phyloP scores from a whole-genome alignment of 352 stramenopile species.

The Phytopythium aichiense region DNA sequence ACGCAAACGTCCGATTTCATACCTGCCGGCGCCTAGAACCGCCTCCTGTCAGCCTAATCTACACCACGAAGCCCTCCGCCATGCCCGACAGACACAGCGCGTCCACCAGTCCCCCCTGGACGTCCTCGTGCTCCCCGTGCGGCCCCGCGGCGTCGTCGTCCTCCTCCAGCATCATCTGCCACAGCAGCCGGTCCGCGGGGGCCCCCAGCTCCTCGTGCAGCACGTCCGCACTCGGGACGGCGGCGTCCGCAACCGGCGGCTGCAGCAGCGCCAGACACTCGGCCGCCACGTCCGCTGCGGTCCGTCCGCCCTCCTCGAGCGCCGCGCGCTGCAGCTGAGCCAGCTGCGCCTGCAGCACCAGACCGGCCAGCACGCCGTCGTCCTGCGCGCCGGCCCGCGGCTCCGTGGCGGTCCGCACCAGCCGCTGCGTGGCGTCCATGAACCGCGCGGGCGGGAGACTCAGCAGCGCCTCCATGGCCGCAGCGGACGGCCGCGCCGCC shows the following conservation, averaged over 20 bases:
- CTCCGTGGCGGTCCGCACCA: conserved; percentile 16
- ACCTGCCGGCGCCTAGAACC: not conserved
- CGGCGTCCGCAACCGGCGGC: not conserved
- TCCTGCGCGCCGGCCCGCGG: conserved; percentile 1
- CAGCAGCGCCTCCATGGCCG: conserved; percentile 27
- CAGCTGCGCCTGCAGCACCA: conserved; percentile 39
- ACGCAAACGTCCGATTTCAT: not conserved
- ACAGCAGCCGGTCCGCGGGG: conserved; percentile 1
- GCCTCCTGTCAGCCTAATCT: not conserved
- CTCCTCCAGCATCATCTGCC: conserved; percentile 5
- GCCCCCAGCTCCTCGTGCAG: not conserved
- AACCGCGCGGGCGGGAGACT: conserved; percentile 33
- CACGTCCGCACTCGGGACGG: not conserved
- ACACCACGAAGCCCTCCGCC: conserved; percentile 4
- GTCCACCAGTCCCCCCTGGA: no score
- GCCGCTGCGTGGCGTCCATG: conserved; percentile 31
- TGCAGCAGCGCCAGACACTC: conserved; percentile 30
- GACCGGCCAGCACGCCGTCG: conserved; percentile 16
- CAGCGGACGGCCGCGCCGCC: conserved; percentile 6
- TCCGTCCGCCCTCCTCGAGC: not conserved
- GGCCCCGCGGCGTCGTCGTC: not conserved
- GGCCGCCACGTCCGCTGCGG: conserved; percentile 6
- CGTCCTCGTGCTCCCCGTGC: not conserved
- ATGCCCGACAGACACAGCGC: not conserved
- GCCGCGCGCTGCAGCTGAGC: conserved; percentile 30